Evolutionary conservation across 1,139 yeast species (phyloP).

Genomic region (Pichia sp.): DNA sequence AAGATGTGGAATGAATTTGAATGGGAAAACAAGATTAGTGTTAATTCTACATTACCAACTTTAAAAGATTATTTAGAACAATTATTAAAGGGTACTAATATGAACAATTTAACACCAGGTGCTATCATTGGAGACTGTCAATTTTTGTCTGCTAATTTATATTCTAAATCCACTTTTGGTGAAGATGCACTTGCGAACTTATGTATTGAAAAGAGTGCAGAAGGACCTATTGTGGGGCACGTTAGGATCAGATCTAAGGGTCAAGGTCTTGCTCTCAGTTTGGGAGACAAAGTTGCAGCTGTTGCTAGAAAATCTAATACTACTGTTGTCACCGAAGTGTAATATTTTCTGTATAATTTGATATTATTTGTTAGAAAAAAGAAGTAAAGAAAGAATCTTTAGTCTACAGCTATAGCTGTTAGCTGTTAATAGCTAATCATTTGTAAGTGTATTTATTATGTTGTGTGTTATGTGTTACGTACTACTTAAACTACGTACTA

Average conservation of each 20-base stretch:
- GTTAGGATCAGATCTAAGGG: slow-evolving; percentile 97
- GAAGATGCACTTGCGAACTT: slow-evolving; percentile 96
- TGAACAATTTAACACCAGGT: slow-evolving; percentile 90
- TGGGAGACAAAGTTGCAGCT: slow-evolving; percentile 90
- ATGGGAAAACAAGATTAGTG: slow-evolving; percentile 98
- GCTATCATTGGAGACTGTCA: slow-evolving; percentile 85
- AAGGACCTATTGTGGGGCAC: slow-evolving; percentile 84
- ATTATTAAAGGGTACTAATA: slow-evolving; percentile 78
- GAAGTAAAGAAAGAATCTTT: too few relatives aligned
- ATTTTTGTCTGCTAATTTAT: slow-evolving; percentile 89
- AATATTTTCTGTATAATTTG: neutral
- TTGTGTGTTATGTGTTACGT: too few relatives aligned
- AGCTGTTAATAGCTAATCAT: too few relatives aligned
- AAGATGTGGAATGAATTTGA: slow-evolving; percentile 99
- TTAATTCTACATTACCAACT: slow-evolving; percentile 62
- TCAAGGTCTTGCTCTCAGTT: slow-evolving; percentile 90
- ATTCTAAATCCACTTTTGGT: slow-evolving; percentile 90
- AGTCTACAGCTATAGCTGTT: too few relatives aligned
- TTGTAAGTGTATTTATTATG: too few relatives aligned
- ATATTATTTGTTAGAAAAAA: too few relatives aligned
- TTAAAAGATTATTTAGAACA: slow-evolving; percentile 76
- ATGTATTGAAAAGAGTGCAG: slow-evolving; percentile 77
- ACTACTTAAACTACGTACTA: too few relatives aligned
- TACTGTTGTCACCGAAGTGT: slow-evolving; percentile 8
- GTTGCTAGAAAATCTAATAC: slow-evolving; percentile 53